Percentiles rank a stretch among this genome's conserved stretches.
These are phyloP conservation scores for Plectranthus barbatus DNA, from an alignment of 257 asterid species.

Conservation along the genomic window DNA sequence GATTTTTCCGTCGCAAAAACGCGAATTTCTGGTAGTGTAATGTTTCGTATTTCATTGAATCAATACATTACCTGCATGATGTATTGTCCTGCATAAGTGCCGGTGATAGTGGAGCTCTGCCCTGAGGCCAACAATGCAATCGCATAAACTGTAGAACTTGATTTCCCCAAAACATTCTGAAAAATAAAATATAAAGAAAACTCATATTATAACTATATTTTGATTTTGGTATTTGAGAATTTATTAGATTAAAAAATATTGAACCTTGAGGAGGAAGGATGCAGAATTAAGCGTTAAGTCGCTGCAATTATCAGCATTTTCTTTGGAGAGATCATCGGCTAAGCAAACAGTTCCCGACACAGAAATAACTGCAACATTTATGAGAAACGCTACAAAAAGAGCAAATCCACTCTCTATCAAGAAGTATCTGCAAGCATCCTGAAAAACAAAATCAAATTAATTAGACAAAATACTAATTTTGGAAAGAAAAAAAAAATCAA, in stretches of 20 bases:
- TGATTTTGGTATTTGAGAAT: background rate
- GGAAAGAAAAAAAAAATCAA: background rate
- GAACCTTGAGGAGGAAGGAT: constrained; percentile 82
- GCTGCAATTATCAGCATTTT: constrained; percentile 35
- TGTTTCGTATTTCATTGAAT: too few relatives aligned
- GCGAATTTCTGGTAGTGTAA: too few relatives aligned
- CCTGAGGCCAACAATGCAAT: constrained; percentile 91
- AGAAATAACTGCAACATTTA: constrained; percentile 64
- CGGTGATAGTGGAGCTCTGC: constrained; percentile 88
- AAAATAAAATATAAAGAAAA: background rate
- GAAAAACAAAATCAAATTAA: background rate
- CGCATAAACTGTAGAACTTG: constrained; percentile 73
- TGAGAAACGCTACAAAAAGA: constrained; percentile 56
- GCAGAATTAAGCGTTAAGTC: constrained; percentile 79
- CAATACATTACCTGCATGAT: constrained; percentile 66
- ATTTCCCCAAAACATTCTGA: constrained; percentile 80
- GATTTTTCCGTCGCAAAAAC: too few relatives aligned
- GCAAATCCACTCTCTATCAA: constrained; percentile 89
- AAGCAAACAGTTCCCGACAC: constrained; percentile 78
- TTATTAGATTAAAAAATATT: background rate
- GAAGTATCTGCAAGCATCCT: constrained; percentile 84
- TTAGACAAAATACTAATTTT: background rate
- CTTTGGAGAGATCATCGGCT: constrained; percentile 24
- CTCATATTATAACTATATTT: background rate
- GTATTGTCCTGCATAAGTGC: constrained; percentile 93